phyloP scores from a whole-genome alignment of 2,329 filamentous ascomycete species.

The Trichoderma guizhouense region DNA sequence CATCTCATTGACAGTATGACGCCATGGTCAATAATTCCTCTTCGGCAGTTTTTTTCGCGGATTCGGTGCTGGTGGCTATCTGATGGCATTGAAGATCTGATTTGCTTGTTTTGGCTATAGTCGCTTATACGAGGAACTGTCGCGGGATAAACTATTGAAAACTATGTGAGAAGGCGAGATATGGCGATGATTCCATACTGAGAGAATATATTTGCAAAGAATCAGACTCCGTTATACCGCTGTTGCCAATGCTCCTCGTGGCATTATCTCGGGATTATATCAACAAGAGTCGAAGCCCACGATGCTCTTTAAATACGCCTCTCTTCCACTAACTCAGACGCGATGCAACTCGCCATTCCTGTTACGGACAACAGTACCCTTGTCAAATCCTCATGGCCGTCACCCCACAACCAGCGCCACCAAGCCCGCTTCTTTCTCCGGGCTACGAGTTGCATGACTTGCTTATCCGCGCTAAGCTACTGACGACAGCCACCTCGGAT shows the following conservation, averaged over 20 bases:
- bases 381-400: neutral
- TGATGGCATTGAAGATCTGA: neutral
- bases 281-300: neutral
- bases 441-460: neutral
- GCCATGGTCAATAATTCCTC: neutral
- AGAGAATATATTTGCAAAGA: neutral
- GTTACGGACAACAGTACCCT: constrained; percentile 5
- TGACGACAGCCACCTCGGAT: neutral
- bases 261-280: neutral
- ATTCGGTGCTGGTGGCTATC: neutral
- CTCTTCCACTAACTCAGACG: neutral
- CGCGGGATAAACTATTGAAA: neutral
- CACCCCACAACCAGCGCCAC: neutral
- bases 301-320: neutral
- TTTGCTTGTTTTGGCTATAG: neutral
- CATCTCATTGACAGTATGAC: neutral
- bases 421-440: neutral
- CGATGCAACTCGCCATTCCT: neutral
- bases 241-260: neutral
- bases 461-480: neutral
- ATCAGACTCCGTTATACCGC: neutral
- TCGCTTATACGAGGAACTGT: neutral
- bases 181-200: neutral
- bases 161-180: neutral
- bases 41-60: neutral